phyloP scores from a whole-genome alignment of 495 filamentous ascomycete genomes.

The Venustampulla echinocandica region DNA sequence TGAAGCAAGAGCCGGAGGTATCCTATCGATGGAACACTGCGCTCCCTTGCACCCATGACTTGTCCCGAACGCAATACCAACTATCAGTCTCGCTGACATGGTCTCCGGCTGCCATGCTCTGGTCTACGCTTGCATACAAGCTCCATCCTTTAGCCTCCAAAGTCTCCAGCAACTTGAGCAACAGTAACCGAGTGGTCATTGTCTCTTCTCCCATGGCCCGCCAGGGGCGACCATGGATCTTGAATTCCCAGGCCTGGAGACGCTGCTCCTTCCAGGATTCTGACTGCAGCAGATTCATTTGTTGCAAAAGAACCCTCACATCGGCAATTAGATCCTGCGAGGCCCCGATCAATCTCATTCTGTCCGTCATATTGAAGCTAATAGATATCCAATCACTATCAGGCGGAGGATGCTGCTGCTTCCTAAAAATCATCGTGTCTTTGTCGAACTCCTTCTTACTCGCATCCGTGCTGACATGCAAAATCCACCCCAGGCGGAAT shows the following conservation, averaged over 20 bases:
- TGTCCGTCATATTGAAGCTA: slow-evolving; percentile 10
- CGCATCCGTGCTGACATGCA: slow-evolving; percentile 13
- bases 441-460: slow-evolving; percentile 12
- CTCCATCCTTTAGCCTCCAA: slow-evolving; percentile 18
- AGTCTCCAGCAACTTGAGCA: slow-evolving; percentile 16
- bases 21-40: slow-evolving; percentile 14
- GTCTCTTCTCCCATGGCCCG: slow-evolving; percentile 7
- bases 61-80: slow-evolving; percentile 18
- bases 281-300: slow-evolving; percentile 5
- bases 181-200: slow-evolving; percentile 7
- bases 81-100: slow-evolving; percentile 13
- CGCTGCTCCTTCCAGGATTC: slow-evolving; percentile 16
- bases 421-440: slow-evolving; percentile 15
- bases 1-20: no score
- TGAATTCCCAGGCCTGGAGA: slow-evolving; percentile 15
- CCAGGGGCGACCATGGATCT: slow-evolving; percentile 15
- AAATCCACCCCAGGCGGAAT: slow-evolving; percentile 14
- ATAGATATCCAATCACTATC: slow-evolving; percentile 15
- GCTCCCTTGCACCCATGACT: slow-evolving; percentile 9
- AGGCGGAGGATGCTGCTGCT: slow-evolving; percentile 11
- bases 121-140: slow-evolving; percentile 15
- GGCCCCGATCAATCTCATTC: slow-evolving; percentile 15
- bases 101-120: not conserved
- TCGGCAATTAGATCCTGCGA: not conserved
- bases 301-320: slow-evolving; percentile 1